Percentiles rank a stretch among this genome's conserved stretches.
phyloP scores from a whole-genome alignment of 306 rosid genomes.

The Coriaria nepalensis region DNA sequence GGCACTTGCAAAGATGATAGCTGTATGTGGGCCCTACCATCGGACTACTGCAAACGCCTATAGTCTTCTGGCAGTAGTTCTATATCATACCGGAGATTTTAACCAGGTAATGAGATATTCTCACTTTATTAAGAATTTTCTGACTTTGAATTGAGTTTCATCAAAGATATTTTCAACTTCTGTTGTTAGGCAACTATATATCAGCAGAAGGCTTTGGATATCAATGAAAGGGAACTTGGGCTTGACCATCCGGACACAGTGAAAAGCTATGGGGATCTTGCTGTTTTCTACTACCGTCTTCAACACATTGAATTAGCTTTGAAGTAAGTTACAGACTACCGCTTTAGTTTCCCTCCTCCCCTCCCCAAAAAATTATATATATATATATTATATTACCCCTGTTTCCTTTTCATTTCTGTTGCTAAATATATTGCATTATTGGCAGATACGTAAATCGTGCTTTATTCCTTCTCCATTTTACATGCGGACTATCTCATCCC shows the following conservation, averaged over 20 bases:
- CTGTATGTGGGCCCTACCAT: slow-evolving; percentile 91
- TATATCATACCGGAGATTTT: slow-evolving; percentile 94
- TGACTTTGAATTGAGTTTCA: slow-evolving; percentile 1
- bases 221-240: slow-evolving; percentile 94
- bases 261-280: slow-evolving; percentile 99
- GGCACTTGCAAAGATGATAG: slow-evolving; percentile 88
- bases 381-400: neutral
- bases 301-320: slow-evolving; percentile 90
- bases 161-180: neutral
- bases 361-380: too few species aligned
- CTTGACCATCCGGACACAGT: slow-evolving; percentile 97
- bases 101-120: slow-evolving; percentile 51
- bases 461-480: slow-evolving; percentile 84
- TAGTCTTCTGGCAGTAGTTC: slow-evolving; percentile 95
- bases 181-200: slow-evolving; percentile 70
- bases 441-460: slow-evolving; percentile 89
- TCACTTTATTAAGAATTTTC: slow-evolving; percentile 7
- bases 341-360: too few species aligned
- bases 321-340: slow-evolving; percentile 45
- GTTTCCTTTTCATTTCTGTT: neutral
- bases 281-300: slow-evolving; percentile 89
- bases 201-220: slow-evolving; percentile 91
- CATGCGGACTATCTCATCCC: slow-evolving; percentile 92
- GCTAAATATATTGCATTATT: slow-evolving; percentile 14
- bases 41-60: slow-evolving; percentile 94